Base-by-base conservation (phyloP, 2,329 filamentous ascomycete genomes). In the Fusarium sp. region DNA sequence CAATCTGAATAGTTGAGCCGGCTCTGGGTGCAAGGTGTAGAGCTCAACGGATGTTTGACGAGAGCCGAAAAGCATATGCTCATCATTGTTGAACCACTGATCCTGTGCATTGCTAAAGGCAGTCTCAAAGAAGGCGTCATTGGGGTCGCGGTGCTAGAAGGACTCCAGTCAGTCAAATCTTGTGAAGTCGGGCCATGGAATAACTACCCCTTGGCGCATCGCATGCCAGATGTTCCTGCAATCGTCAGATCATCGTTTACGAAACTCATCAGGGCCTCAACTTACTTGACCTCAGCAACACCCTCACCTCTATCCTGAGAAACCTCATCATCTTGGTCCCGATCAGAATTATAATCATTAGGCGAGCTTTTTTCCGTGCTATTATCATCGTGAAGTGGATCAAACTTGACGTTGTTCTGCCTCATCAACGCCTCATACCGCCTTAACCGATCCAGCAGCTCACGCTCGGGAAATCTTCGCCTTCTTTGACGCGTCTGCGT, bases 351-450 rank as follows among this genome's bases (percentile, higher is more conserved):
- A 11, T 55, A 52, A 0, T 53, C 57, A 13, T 41, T 53, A 2
- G 40, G 38, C 2, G 20, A 65, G 23, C 13, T 54, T 41, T 40
- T 64, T 26, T n/a, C 62, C 12, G 54, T 38, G 2, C 10, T 12
- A 2, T 59, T 38, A 3, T 71, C 63, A 11, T 67, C 72, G 37
- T 81, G 80, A 1, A 85, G 73, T 0, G 82, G 79, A 30, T 90
- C 84, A 69, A 91, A 91, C 0, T 78, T 67, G 60, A 92, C 83
- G 37, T 86, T 83, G 63, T 91, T 83, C 65, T 86, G 78, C 15
- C 81, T 83, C 10, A 92, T 83, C 32, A 92, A 77, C 15, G 78
- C 77, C 76, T 92, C 90, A 67, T 91, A 91, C 1, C 82, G 78
- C 15, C 83, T 84, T 13, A 92, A 76, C 2, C 87, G 86, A 3